A percentile compares a stretch with the other conserved stretches of the same genome.
These are phyloP conservation scores for Cutaneotrichosporon sp. DNA, from an alignment of 1,284 basidiomycete genomes.

Conservation along the genomic window DNA sequence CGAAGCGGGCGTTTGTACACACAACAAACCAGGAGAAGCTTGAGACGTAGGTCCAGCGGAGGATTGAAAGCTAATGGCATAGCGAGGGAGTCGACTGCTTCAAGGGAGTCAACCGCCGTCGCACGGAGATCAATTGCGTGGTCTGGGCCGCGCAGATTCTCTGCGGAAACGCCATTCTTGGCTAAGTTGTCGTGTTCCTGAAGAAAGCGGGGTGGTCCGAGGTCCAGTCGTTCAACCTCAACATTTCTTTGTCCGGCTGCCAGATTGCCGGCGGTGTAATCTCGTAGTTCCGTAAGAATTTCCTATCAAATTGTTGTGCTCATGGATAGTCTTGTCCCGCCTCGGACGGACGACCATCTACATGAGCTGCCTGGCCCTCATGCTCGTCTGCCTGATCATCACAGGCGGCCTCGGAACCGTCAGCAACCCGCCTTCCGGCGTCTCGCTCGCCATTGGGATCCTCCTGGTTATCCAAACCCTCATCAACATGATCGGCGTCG, in stretches of 20 bases:
- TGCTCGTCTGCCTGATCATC: slow-evolving; percentile 45
- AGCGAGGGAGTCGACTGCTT: slow-evolving; percentile 34
- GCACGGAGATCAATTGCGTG: slow-evolving; percentile 48
- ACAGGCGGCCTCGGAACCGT: slow-evolving; percentile 48
- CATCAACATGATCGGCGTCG: slow-evolving; percentile 28
- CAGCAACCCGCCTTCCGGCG: not conserved
- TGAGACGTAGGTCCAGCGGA: slow-evolving; percentile 17
- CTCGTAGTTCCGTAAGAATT: slow-evolving; percentile 46
- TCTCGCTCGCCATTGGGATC: slow-evolving; percentile 29
- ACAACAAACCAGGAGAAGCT: slow-evolving; percentile 33
- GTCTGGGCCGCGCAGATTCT: slow-evolving; percentile 15
- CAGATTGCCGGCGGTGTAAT: slow-evolving; percentile 46
- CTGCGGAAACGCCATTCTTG: slow-evolving; percentile 24
- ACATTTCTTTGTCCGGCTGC: slow-evolving; percentile 44
- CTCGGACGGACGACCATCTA: slow-evolving; percentile 50
- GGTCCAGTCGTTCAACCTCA: slow-evolving; percentile 44
- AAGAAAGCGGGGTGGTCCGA: slow-evolving; percentile 45
- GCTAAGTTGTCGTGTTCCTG: slow-evolving; percentile 38
- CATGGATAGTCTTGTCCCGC: slow-evolving; percentile 38
- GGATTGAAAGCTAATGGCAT: too few relatives aligned
- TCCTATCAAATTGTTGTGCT: too few relatives aligned
- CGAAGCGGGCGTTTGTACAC: slow-evolving; percentile 31
- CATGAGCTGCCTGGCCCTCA: slow-evolving; percentile 46
- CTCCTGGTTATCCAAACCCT: slow-evolving; percentile 36
- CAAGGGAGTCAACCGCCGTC: slow-evolving; percentile 43